phyloP scores from a whole-genome alignment of 2,329 filamentous ascomycete genomes.

The Aspergillus felis region DNA sequence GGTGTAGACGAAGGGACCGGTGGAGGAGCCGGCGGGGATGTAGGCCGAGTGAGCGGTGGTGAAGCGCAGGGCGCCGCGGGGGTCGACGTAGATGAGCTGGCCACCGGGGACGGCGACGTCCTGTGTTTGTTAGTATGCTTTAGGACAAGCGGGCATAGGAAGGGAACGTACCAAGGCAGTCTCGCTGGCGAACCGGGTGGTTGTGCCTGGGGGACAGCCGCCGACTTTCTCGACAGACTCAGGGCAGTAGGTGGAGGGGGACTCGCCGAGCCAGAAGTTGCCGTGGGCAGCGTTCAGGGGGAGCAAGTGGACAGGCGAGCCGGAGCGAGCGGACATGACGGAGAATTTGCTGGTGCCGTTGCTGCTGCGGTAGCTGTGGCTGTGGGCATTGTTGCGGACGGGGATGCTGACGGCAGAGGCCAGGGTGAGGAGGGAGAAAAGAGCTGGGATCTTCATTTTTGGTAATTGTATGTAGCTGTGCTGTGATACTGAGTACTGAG shows the following conservation, averaged over 20 bases:
- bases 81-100: conserved; percentile 56
- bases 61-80: conserved; percentile 53
- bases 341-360: conserved; percentile 29
- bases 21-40: conserved; percentile 48
- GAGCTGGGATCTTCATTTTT: conserved; percentile 2
- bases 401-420: neutral
- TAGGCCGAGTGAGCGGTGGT: conserved; percentile 53
- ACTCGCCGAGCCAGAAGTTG: conserved; percentile 49
- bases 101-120: conserved; percentile 58
- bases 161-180: conserved; percentile 26
- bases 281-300: conserved; percentile 43
- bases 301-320: conserved; percentile 46
- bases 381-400: neutral
- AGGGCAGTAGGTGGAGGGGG: conserved; percentile 48
- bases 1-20: conserved; percentile 47
- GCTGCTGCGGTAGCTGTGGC: neutral
- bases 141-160: conserved; percentile 4
- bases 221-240: conserved; percentile 23
- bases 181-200: conserved; percentile 42
- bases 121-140: conserved; percentile 26
- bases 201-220: conserved; percentile 42
- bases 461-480: too few relatives aligned
- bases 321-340: conserved; percentile 43
- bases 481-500: too few relatives aligned
- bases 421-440: neutral